Percentiles rank a stretch among this genome's conserved stretches.
Conservation (phyloP, 2,329 filamentous ascomycete genomes). For the Penicillium sp. region DNA sequence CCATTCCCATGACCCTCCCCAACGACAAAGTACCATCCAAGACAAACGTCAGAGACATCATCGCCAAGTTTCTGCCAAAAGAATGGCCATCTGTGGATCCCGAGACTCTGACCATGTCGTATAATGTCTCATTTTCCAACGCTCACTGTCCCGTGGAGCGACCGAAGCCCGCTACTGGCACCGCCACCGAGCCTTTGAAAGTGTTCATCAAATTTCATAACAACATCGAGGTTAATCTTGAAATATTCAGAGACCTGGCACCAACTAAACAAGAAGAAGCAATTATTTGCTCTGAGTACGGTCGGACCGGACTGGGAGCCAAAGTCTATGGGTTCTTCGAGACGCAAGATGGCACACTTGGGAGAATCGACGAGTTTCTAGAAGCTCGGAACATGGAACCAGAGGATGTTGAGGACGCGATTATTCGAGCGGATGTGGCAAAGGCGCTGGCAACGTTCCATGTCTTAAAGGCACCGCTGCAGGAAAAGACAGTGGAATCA, state of each 20-base stretch:
- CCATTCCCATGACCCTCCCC: slow-evolving; percentile 11
- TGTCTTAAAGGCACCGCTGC: slow-evolving; percentile 3
- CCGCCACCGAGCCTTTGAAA: slow-evolving; percentile 11
- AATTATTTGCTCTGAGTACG: slow-evolving; percentile 17
- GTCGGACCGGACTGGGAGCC: slow-evolving; percentile 14
- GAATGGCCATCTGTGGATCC: slow-evolving; percentile 20
- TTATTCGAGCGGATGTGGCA: slow-evolving; percentile 20
- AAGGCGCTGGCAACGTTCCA: slow-evolving; percentile 16
- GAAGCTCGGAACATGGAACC: slow-evolving; percentile 20
- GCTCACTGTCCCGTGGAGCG: slow-evolving; percentile 15
- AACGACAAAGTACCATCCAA: slow-evolving; percentile 11
- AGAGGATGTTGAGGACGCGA: slow-evolving; percentile 19
- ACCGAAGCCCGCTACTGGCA: slow-evolving; percentile 6
- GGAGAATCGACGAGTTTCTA: slow-evolving; percentile 22
- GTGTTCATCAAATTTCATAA: slow-evolving; percentile 13
- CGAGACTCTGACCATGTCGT: slow-evolving; percentile 11
- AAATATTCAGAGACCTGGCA: slow-evolving; percentile 15
- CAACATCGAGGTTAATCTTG: not conserved
- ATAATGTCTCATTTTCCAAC: slow-evolving; percentile 14
- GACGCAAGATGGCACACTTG: slow-evolving; percentile 19
- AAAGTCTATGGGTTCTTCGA: slow-evolving; percentile 21
- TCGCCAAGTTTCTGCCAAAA: slow-evolving; percentile 13
- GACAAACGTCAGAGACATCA: slow-evolving; percentile 10
- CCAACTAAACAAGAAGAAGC: slow-evolving; percentile 22
- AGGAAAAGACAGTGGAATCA: not conserved